Evolutionary conservation across 441 rosid species (phyloP), one percentile per base, ranked within the genome.

Genomic region (Pelargonium exstipulatum): DNA sequence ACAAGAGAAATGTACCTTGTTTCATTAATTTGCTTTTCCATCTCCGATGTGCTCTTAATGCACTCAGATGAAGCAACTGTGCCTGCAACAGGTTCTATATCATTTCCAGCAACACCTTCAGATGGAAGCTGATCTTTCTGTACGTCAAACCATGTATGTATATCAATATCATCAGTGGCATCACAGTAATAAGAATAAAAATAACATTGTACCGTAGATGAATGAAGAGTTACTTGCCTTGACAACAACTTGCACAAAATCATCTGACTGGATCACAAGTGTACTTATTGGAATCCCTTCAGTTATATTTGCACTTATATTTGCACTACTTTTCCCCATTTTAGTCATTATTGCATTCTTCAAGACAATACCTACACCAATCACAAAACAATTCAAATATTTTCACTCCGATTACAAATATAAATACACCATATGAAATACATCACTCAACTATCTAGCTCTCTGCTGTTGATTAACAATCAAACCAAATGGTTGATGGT

Each of bases 311-410:
- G 62, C 29, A 58, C 13, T 22, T 58, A 58, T 10, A 58, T 58
- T 58, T 58, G 62, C 29, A 58, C 13, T 22, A 58, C 12, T 18
- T 58, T 58, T 58, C 62, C 62, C 62, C 62, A 16, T 58, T 58
- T 24, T 58, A 58, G 62, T 17, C 29, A 58, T 58, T 18, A 17
- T 58, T 58, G 62, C 62, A 58, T 58, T 58, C 62, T 58, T 58
- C 32, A 58, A 58, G 32, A 58, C 62, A 58, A 58, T 18, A 58
- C 62, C 62, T 58, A 3, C 4, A 58, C 5, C 8, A 58, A 18
- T 2, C 62, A 8, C 5, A 7, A 18, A 58, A n/a, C 24, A 58
- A 58, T 48, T 43, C 9, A 13, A 43, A 43, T 9, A 48, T 10
- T 10, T 9, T 48, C 16, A 10, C 16, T 13, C 3, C 4, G 10